Conservation (phyloP, 192 early-diverging fungal species). For the Spinellus fusiger region DNA sequence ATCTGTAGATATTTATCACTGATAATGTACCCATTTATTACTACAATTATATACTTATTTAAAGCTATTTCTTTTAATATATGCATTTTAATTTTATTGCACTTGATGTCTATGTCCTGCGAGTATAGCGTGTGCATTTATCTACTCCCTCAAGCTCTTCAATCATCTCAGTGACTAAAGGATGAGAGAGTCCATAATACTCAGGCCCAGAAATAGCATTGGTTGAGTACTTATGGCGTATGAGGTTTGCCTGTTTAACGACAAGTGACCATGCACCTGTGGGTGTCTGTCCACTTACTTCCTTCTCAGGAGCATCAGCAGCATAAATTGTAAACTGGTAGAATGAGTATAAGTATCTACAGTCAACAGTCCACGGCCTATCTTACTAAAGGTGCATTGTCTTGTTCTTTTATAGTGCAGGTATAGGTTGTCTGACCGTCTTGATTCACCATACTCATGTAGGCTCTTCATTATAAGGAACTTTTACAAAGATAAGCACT, state of each 20-base stretch:
- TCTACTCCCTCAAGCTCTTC: constrained; percentile 69
- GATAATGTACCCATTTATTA: too few species aligned
- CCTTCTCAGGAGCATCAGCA: constrained; percentile 56
- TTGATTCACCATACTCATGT: constrained; percentile 62
- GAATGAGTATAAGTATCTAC: neutral
- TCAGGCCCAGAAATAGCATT: constrained; percentile 77
- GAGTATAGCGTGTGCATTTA: constrained; percentile 51
- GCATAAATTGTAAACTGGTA: constrained; percentile 58
- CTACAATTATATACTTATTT: too few species aligned
- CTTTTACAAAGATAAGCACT: constrained; percentile 5
- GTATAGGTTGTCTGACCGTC: constrained; percentile 52
- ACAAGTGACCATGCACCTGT: constrained; percentile 74
- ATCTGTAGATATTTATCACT: too few species aligned
- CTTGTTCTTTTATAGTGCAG: constrained; percentile 62
- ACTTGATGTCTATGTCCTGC: neutral
- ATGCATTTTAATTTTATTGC: too few species aligned
- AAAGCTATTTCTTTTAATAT: too few species aligned
- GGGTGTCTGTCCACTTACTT: constrained; percentile 52
- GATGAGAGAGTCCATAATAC: constrained; percentile 80
- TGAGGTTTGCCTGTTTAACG: constrained; percentile 61
- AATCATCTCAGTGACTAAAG: constrained; percentile 66
- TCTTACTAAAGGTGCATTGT: constrained; percentile 48
- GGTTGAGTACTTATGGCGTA: constrained; percentile 56
- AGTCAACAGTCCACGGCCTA: neutral
- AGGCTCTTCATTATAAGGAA: constrained; percentile 31